Evolutionary conservation across 169 alveolate species (phyloP).

Genomic region (Fabrea salina): DNA sequence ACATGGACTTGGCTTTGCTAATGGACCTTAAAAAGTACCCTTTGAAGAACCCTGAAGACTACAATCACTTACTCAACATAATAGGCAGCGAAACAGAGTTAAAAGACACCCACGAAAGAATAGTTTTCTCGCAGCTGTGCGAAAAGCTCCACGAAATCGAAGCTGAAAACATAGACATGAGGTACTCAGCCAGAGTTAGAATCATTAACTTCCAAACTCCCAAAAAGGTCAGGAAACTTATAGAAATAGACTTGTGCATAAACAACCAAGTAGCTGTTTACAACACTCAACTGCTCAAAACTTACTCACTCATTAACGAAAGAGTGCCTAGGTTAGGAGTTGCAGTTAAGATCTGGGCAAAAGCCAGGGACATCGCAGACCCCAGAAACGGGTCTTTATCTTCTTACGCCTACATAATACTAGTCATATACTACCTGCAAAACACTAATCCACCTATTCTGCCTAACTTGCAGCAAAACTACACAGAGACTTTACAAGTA

Average conservation of each 20-base stretch:
- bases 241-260: slow-evolving; percentile 64
- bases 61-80: too few relatives aligned
- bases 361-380: slow-evolving; percentile 66
- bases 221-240: not conserved
- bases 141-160: not conserved
- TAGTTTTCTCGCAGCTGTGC: too few relatives aligned
- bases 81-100: too few relatives aligned
- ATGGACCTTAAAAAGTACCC: not conserved
- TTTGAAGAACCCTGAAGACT: too few relatives aligned
- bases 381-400: slow-evolving; percentile 76
- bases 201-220: not conserved
- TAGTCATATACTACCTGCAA: slow-evolving; percentile 78
- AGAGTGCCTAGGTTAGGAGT: slow-evolving; percentile 69
- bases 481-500: not conserved
- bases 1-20: not conserved
- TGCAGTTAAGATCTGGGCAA: slow-evolving; percentile 78
- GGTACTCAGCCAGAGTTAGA: slow-evolving; percentile 2
- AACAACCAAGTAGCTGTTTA: slow-evolving; percentile 73
- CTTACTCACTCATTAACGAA: slow-evolving; percentile 70
- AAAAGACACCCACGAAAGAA: too few relatives aligned
- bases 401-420: slow-evolving; percentile 73
- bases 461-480: slow-evolving; percentile 68
- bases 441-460: slow-evolving; percentile 65
- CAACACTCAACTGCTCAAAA: slow-evolving; percentile 70
- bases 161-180: not conserved